These are phyloP conservation scores for Pythium oligandrum DNA, from an alignment of 352 stramenopile species.

Conservation along the genomic window DNA sequence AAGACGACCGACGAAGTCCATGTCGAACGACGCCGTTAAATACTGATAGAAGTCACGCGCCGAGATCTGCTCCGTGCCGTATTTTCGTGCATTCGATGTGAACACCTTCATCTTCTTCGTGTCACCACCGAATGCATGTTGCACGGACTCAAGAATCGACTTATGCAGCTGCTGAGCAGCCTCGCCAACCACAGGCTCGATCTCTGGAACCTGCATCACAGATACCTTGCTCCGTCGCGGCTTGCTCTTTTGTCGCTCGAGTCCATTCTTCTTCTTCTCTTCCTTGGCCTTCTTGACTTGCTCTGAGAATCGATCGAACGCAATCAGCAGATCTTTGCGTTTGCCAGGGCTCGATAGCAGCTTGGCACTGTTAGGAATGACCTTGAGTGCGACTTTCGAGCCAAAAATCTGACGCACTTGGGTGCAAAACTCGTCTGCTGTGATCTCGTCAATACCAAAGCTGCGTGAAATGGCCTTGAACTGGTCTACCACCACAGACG, in stretches of 20 bases:
- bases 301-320: conserved; percentile 59
- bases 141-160: conserved; percentile 75
- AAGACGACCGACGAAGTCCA: conserved; percentile 80
- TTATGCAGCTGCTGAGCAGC: conserved; percentile 77
- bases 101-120: conserved; percentile 85
- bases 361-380: conserved; percentile 72
- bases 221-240: conserved; percentile 39
- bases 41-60: conserved; percentile 87
- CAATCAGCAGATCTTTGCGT: conserved; percentile 40
- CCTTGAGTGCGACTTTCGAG: conserved; percentile 64
- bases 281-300: conserved; percentile 75
- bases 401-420: conserved; percentile 62
- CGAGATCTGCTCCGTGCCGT: conserved; percentile 81
- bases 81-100: conserved; percentile 80
- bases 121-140: conserved; percentile 68
- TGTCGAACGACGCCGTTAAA: conserved; percentile 86
- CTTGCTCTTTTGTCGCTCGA: conserved; percentile 29
- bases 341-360: conserved; percentile 57
- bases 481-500: conserved; percentile 43
- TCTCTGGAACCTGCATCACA: conserved; percentile 66
- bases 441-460: conserved; percentile 63
- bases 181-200: conserved; percentile 80
- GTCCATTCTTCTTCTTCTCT: conserved; percentile 55
- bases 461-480: conserved; percentile 56
- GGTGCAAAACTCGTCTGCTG: conserved; percentile 67